These are phyloP conservation scores for Tripidium arundinaceum DNA, from an alignment of 202 grass and related monocot species.

Conservation along the genomic window DNA sequence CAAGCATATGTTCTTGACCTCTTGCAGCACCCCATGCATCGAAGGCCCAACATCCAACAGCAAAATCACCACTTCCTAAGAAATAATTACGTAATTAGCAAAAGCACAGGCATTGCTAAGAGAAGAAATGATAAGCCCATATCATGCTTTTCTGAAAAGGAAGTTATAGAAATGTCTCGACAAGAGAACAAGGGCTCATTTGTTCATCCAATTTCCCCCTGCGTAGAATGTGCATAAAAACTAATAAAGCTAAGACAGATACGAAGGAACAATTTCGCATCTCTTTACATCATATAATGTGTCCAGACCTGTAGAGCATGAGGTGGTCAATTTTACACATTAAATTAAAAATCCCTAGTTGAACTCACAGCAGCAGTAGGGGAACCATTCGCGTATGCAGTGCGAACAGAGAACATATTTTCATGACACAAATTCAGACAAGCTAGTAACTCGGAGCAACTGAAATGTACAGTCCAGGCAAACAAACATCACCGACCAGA, in stretches of 20 bases:
- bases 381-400: not conserved
- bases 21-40: constrained; percentile 70
- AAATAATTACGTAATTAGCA: not conserved
- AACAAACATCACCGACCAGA: not conserved
- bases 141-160: not conserved
- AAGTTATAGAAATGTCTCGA: not conserved
- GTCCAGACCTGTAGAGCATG: not conserved
- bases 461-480: not conserved
- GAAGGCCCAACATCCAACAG: constrained; percentile 86
- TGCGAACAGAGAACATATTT: not conserved
- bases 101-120: not conserved
- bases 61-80: constrained; percentile 71
- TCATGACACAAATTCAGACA: not conserved
- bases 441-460: not conserved
- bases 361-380: not conserved
- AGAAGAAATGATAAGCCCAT: not conserved
- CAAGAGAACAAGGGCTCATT: not conserved
- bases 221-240: not conserved
- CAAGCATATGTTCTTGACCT: constrained; percentile 63
- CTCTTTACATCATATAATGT: not conserved
- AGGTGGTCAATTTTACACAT: not conserved
- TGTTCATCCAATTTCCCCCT: not conserved
- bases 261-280: not conserved
- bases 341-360: not conserved
- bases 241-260: not conserved